Evolutionary conservation across 257 asterid genomes (phyloP).

Genomic region (Galeopsis tetrahit): DNA sequence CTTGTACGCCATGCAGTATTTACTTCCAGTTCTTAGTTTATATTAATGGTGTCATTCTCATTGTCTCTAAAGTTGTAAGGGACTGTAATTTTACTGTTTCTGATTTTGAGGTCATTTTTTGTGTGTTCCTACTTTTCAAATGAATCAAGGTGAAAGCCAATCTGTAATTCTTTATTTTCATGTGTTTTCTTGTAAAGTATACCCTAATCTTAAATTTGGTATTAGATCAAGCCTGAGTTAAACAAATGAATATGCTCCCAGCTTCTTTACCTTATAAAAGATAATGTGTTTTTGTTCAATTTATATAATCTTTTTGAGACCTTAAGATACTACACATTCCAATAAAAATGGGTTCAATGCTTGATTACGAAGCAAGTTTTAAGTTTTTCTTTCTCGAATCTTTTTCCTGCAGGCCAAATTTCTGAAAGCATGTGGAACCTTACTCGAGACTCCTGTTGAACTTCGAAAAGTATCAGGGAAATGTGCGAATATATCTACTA

Average conservation of each 20-base stretch:
- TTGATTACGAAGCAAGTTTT: background rate
- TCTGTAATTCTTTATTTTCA: background rate
- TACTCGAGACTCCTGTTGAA: slow-evolving; percentile 79
- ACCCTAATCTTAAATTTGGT: slow-evolving; percentile 16
- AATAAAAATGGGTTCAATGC: background rate
- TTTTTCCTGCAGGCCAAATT: slow-evolving; percentile 67
- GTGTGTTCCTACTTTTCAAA: background rate
- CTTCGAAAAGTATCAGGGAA: slow-evolving; percentile 52
- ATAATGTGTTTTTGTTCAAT: slow-evolving; percentile 3
- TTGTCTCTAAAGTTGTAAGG: background rate
- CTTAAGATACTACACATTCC: background rate
- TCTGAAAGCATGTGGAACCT: slow-evolving; percentile 88
- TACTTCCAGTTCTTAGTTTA: background rate
- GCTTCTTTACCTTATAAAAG: background rate
- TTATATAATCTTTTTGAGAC: background rate
- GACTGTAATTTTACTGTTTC: background rate
- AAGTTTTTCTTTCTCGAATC: background rate
- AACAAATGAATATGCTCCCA: slow-evolving; percentile 22
- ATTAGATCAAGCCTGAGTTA: background rate
- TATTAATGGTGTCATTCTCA: background rate
- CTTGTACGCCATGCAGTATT: background rate
- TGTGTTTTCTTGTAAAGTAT: slow-evolving; percentile 6
- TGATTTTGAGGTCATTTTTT: background rate
- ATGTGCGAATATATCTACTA: slow-evolving; percentile 43
- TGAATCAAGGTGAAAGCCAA: background rate